Evolutionary conservation across 176 grass and related monocot genomes (phyloP).

Genomic region (Zea mays): Zm-B73-REFERENCE-NAM-5.0 NC_050101.1:20089501-20090000

Average conservation of each 20-base stretch:
- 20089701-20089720: background rate
- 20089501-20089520: background rate
- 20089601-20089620: background rate
- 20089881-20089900: too few relatives aligned
- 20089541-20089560: background rate
- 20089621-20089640: background rate
- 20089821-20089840: too few relatives aligned
- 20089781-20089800: background rate
- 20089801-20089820: background rate
- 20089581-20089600: background rate
- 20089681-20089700: background rate
- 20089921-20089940: too few relatives aligned
- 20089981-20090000: too few relatives aligned
- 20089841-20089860: slow-evolving; percentile 41
- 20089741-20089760: background rate
- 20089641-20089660: too few relatives aligned
- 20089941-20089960: too few relatives aligned
- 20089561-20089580: background rate
- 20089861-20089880: slow-evolving; percentile 1
- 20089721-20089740: background rate
- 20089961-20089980: too few relatives aligned
- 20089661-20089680: too few relatives aligned
- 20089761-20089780: background rate
- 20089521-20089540: too few relatives aligned
- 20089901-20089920: too few relatives aligned